Conservation (phyloP, 257 asterid species). For the Forsythia viridissima region DNA sequence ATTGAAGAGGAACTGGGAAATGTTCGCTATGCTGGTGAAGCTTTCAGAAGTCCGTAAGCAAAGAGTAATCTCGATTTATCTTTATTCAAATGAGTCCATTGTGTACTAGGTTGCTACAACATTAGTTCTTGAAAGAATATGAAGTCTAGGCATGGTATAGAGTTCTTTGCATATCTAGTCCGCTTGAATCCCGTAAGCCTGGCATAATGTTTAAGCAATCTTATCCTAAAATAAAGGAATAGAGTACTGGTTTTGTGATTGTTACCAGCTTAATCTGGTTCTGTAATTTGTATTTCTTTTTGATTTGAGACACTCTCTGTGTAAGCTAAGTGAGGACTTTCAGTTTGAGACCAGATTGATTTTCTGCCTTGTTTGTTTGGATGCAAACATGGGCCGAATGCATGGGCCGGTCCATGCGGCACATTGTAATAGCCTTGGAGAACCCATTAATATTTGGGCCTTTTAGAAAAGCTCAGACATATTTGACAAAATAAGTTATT, state of each 20-base stretch:
- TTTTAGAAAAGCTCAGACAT: no score
- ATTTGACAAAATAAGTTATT: no score
- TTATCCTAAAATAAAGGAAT: background rate
- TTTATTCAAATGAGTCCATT: background rate
- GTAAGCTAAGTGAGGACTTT: background rate
- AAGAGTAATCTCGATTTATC: conserved; percentile 11
- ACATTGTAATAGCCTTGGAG: no score
- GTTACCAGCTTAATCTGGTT: background rate
- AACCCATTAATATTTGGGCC: no score
- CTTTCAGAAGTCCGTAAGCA: conserved; percentile 76
- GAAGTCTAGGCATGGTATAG: background rate
- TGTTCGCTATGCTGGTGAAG: conserved; percentile 96
- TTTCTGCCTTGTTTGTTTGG: background rate
- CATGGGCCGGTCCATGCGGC: no score
- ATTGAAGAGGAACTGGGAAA: conserved; percentile 93
- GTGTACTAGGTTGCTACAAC: conserved; percentile 4
- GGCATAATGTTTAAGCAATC: background rate
- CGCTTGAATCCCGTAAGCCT: background rate
- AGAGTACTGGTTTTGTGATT: background rate
- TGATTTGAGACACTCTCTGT: background rate
- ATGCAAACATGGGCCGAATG: no score
- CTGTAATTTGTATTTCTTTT: background rate
- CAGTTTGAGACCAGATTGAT: background rate
- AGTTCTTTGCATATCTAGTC: background rate
- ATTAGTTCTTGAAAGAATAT: background rate